Percentiles rank a stretch among this genome's conserved stretches.
Conservation (phyloP, 176 grass and related monocot genomes). For the Rhynchospora pubera region DNA sequence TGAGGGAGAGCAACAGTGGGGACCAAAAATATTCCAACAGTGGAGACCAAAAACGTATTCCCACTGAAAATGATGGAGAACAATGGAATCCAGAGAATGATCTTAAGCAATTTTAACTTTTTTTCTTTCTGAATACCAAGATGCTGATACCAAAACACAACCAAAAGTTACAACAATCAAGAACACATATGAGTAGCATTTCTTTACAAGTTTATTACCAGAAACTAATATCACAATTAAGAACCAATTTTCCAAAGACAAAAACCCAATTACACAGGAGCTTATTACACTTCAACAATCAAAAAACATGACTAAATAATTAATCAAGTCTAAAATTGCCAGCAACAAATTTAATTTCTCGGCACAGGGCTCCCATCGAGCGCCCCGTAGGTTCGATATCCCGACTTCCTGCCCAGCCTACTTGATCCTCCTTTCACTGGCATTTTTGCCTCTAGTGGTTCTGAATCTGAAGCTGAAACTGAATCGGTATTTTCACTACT, state of each 20-base stretch:
- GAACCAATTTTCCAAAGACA: background rate
- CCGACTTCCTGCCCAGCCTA: conserved; percentile 7
- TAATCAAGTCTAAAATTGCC: background rate
- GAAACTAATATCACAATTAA: background rate
- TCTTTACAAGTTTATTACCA: background rate
- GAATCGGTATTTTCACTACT: background rate
- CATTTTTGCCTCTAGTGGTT: background rate
- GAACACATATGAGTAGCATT: background rate
- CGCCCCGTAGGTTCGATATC: background rate
- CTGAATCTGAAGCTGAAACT: background rate
- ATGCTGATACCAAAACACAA: no score
- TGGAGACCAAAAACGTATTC: no score
- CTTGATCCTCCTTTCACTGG: background rate
- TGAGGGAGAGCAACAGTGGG: no score
- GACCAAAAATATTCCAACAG: no score
- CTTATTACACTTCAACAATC: background rate
- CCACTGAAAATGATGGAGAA: no score
- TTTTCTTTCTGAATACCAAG: no score
- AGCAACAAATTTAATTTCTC: background rate
- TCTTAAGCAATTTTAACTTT: no score
- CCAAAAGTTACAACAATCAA: no score
- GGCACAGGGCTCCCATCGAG: conserved; percentile 8
- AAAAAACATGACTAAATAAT: background rate
- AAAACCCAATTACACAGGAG: background rate
- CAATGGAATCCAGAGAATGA: no score